These are phyloP conservation scores for Nepenthes mirabilis DNA, from an alignment of 148 eudicot genomes.

Conservation along the genomic window DNA sequence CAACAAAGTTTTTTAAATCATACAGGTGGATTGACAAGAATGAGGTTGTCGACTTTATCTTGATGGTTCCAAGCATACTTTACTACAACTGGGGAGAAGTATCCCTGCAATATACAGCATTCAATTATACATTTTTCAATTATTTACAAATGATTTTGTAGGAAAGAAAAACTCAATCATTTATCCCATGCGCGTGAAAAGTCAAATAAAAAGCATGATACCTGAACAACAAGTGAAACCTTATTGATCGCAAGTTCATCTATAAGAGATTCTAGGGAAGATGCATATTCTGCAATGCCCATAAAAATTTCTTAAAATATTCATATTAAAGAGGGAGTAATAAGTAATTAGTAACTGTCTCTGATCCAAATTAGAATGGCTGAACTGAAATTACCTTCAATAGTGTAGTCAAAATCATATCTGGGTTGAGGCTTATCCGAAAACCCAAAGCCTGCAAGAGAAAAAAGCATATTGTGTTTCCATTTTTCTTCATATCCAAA, in stretches of 20 bases:
- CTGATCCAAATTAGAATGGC: background rate
- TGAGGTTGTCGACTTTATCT: conserved; percentile 67
- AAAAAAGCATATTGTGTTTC: background rate
- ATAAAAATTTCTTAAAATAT: conserved; percentile 5
- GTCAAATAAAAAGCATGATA: conserved; percentile 8
- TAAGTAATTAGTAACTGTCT: background rate
- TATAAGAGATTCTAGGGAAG: conserved; percentile 66
- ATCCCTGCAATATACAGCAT: conserved; percentile 43
- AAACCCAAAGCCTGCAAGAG: conserved; percentile 81
- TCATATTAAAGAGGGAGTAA: background rate
- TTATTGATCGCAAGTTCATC: conserved; percentile 47
- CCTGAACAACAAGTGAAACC: conserved; percentile 85
- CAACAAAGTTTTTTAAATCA: conserved; percentile 9
- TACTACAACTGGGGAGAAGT: conserved; percentile 77
- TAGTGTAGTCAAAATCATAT: conserved; percentile 92
- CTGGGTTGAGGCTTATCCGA: conserved; percentile 91
- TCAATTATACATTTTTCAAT: background rate
- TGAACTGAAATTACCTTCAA: conserved; percentile 39
- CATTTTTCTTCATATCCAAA: background rate
- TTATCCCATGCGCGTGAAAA: background rate
- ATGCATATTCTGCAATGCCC: conserved; percentile 55
- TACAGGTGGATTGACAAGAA: conserved; percentile 95
- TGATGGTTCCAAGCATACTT: conserved; percentile 75
- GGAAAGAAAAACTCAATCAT: background rate
- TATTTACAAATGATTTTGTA: background rate